Evolutionary conservation across 2,329 filamentous ascomycete genomes (phyloP), one percentile per base, ranked within the genome.

Genomic region (Claviceps sp.): DNA sequence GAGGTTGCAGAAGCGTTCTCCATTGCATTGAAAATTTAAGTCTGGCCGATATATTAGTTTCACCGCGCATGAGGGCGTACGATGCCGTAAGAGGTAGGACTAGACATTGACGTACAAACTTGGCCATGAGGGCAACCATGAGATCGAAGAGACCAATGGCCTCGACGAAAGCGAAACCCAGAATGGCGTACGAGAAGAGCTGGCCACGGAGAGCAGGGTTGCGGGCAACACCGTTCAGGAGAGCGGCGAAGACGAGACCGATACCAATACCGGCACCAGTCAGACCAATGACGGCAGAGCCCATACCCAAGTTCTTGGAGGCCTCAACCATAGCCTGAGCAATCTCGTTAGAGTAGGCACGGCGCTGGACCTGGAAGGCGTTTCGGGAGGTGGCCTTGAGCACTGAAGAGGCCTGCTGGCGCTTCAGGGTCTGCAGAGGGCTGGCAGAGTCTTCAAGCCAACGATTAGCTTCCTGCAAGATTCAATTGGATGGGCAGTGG

Each of bases 131-230:
- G 77, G 85, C 85, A 88, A 89, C 81, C 85, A 89, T 89, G 69
- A 88, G 83, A 69, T 88, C 84, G 84, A 88, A 88, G 69, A 88
- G 82, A 85, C 85, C 85, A 65, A 87, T 89, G 76, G 88, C 87
- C 74, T 93, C 88, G 74, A 90, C 87, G 84, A 93, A 93, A 71
- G 87, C 88, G 78, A 93, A 93, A 78, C 88, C 87, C 70, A 93
- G 78, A 86, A 93, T 91, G 81, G 87, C 87, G 77, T 93, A 91
- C 64, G 86, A 87, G 86, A 93, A 95, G 69, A 95, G 87, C 82
- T 94, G 89, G 72, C 87, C 88, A 78, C 87, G 85, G 77, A 94
- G 87, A 70, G 85, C 86, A 69, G 88, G 88, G 87, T 95, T 95
- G 78, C 88, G 87, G 78, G 88, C 87, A 72, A 93, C 87, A 77